These are phyloP conservation scores for Uncinocarpus reesii DNA, from an alignment of 2,329 filamentous ascomycete genomes.

Conservation along the genomic window DNA sequence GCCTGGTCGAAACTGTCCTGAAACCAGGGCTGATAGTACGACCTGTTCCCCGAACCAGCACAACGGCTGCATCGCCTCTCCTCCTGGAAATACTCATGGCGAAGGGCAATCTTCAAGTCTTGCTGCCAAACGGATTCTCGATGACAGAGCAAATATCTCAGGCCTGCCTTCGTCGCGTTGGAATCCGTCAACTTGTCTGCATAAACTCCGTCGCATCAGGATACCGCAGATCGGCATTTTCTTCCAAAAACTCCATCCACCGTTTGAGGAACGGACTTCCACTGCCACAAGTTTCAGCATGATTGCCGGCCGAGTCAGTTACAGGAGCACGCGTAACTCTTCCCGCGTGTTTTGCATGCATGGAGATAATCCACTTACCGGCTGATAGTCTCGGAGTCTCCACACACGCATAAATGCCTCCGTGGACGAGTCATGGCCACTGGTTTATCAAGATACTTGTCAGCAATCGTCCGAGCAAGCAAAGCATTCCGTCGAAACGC, in stretches of 20 bases:
- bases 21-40: no score
- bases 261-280: conserved; percentile 74
- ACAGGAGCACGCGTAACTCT: background rate
- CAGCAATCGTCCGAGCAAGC: background rate
- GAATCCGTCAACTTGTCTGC: conserved; percentile 5
- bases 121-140: no score
- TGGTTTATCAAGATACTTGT: conserved; percentile 28
- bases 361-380: conserved; percentile 49
- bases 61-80: no score
- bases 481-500: background rate
- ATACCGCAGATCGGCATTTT: conserved; percentile 81
- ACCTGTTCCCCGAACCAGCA: no score
- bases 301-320: background rate
- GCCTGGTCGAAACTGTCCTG: no score
- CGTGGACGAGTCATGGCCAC: conserved; percentile 95
- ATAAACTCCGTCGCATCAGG: conserved; percentile 49
- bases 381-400: conserved; percentile 86
- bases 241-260: conserved; percentile 88
- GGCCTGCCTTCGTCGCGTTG: no score
- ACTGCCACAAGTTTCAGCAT: conserved; percentile 37
- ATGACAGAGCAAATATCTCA: no score
- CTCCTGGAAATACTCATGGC: no score
- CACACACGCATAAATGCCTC: conserved; percentile 79
- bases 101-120: no score
- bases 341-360: conserved; percentile 1